phyloP scores from a whole-genome alignment of 2,329 filamentous ascomycete genomes.

The Neofusicoccum kwambonambiense region DNA sequence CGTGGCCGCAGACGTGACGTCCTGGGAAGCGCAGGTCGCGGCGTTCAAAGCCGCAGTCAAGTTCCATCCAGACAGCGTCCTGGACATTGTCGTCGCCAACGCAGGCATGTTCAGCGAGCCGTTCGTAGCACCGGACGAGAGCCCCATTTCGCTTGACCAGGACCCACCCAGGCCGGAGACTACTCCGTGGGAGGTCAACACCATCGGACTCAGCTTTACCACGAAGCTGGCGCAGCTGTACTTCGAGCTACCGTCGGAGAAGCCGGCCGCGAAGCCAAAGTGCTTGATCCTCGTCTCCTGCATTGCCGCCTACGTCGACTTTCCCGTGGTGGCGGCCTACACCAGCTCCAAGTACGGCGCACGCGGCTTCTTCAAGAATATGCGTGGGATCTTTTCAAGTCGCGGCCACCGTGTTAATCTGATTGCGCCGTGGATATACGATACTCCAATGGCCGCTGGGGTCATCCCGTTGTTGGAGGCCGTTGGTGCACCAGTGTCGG shows the following conservation, averaged over 20 bases:
- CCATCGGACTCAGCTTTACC: constrained; percentile 26
- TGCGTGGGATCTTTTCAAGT: constrained; percentile 21
- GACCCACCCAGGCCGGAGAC: constrained; percentile 24
- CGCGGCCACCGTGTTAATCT: constrained; percentile 25
- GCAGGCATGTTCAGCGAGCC: constrained; percentile 31
- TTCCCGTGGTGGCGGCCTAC: constrained; percentile 27
- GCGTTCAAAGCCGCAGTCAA: constrained; percentile 33
- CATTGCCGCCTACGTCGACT: constrained; percentile 28
- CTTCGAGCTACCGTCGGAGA: constrained; percentile 22
- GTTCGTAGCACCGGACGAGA: constrained; percentile 26
- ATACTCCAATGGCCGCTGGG: constrained; percentile 23
- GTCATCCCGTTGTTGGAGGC: neutral
- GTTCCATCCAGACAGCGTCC: constrained; percentile 24
- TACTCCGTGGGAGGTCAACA: constrained; percentile 25
- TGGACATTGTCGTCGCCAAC: constrained; percentile 33
- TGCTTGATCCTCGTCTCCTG: constrained; percentile 26
- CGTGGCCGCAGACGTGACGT: constrained; percentile 31
- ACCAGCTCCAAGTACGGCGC: constrained; percentile 31
- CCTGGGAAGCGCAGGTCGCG: constrained; percentile 27
- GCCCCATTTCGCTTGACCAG: constrained; percentile 17
- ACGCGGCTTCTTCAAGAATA: constrained; percentile 27
- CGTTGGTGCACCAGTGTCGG: neutral
- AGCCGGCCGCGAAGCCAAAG: constrained; percentile 14
- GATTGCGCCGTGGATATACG: constrained; percentile 29
- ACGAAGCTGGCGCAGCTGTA: constrained; percentile 29